Evolutionary conservation across 345 rosid genomes (phyloP), one percentile per base, ranked within the genome.

Genomic region (Abelmoschus esculentus): DNA sequence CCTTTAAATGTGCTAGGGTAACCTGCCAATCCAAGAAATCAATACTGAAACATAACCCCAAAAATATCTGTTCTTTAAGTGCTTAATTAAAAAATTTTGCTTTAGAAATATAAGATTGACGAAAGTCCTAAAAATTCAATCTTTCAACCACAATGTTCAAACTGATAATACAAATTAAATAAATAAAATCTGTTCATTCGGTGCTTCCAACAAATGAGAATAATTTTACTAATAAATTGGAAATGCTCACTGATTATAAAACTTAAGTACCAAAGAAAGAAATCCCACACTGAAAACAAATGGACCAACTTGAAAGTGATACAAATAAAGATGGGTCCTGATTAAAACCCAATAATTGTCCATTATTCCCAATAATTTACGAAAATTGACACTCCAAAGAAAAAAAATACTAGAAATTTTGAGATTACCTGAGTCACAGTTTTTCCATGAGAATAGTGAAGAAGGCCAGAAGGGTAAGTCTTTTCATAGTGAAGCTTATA

Each of bases 401-500:
- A 13, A 13, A 63, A 10, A 63, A 64, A 42, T 28, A 22, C 74
- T n/a, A 38, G 68, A 58, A 69, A 34, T 71, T 17, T 7, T 34
- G 46, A 67, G 67, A 68, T 57, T 42, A 89, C 99, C 98, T 96
- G 99, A 72, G 97, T 90, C 53, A 86, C 97, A 12, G 96, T 92
- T 84, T 96, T 96, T 50, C 98, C 98, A 71, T 96, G 98, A 57
- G 96, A 89, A 46, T 87, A 90, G 83, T 92, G 97, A 82, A 96
- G 97, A 61, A 92, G 89, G 56, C 96, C 95, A 53, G 99, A 85
- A 28, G 98, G 93, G 62, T 90, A 92, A 12, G 98, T 91, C 81
- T 96, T 96, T 82, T 92, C 99, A 64, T 86, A 89, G 81, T 86
- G 96, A 72, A 96, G 98, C 84, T 96, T 96, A 69, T 96, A 96